A percentile compares a stretch with the other conserved stretches of the same genome.
These are phyloP conservation scores for Platismatia glauca DNA, from an alignment of 495 filamentous ascomycete genomes.

Conservation along the genomic window DNA sequence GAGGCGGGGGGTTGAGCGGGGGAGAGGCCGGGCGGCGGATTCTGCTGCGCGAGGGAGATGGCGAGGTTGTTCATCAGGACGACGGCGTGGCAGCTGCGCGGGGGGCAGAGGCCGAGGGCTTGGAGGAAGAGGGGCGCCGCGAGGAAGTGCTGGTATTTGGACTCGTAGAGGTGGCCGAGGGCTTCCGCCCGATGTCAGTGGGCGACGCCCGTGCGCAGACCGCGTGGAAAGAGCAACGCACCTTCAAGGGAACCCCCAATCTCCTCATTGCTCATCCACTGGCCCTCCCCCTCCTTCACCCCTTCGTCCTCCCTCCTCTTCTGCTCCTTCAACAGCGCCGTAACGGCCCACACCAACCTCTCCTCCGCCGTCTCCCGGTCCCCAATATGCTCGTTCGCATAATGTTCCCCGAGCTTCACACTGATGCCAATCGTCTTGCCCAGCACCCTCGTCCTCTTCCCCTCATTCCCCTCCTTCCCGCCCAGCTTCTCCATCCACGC, in stretches of 20 bases:
- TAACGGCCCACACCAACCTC: constrained; percentile 70
- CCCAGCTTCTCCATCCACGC: constrained; percentile 53
- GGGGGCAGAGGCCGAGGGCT: constrained; percentile 53
- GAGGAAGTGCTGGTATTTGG: constrained; percentile 60
- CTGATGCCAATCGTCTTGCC: constrained; percentile 62
- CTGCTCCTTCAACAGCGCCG: constrained; percentile 67
- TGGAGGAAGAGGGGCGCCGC: constrained; percentile 85
- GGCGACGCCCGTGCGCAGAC: background rate
- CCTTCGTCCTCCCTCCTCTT: constrained; percentile 55
- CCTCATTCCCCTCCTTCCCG: constrained; percentile 25
- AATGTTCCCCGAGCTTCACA: constrained; percentile 76
- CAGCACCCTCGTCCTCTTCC: constrained; percentile 58
- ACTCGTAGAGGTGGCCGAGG: constrained; percentile 63
- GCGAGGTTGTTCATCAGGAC: constrained; percentile 44
- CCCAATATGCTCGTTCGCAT: constrained; percentile 50
- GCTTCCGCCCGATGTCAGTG: constrained; percentile 28
- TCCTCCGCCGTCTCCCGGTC: constrained; percentile 61
- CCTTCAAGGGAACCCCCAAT: constrained; percentile 63
- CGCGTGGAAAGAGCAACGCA: constrained; percentile 28
- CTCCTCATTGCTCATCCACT: constrained; percentile 65
- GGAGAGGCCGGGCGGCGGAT: constrained; percentile 12
- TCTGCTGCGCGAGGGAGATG: constrained; percentile 22
- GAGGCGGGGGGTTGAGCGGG: constrained; percentile 14
- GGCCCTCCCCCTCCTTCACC: constrained; percentile 52
- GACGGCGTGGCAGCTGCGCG: constrained; percentile 59